These are phyloP conservation scores for Trichomonas vaginalis DNA, from an alignment of 208 protist genomes.

Conservation along the genomic window DNA sequence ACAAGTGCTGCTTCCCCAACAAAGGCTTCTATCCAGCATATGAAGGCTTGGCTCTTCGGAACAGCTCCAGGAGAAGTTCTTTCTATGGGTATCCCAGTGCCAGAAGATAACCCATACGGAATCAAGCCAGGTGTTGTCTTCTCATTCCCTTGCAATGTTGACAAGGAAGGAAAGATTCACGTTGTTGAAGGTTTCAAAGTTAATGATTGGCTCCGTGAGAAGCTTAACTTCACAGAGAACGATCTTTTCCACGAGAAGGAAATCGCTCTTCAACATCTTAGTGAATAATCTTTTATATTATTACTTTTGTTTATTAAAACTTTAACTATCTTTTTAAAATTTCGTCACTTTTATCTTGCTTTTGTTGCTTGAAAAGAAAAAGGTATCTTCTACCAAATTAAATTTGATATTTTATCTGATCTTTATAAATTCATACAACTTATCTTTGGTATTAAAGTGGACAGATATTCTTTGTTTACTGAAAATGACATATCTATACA, in stretches of 20 bases:
- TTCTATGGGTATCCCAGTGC: constrained; percentile 64
- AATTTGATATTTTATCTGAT: too few species aligned
- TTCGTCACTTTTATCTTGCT: too few species aligned
- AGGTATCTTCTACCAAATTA: too few species aligned
- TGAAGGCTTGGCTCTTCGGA: constrained; percentile 51
- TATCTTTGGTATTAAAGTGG: too few species aligned
- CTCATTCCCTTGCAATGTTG: constrained; percentile 37
- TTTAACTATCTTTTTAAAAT: too few species aligned
- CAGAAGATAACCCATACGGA: constrained; percentile 63
- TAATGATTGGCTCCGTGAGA: constrained; percentile 32
- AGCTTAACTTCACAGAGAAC: constrained; percentile 33
- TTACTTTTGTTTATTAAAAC: too few species aligned
- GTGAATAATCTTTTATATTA: too few species aligned
- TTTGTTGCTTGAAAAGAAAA: too few species aligned
- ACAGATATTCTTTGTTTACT: too few species aligned
- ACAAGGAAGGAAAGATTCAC: background rate
- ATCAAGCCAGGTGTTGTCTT: constrained; percentile 65
- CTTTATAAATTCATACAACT: too few species aligned
- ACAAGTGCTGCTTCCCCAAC: constrained; percentile 73
- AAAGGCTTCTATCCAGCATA: constrained; percentile 49
- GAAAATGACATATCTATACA: too few species aligned
- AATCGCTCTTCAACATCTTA: background rate
- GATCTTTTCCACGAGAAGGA: constrained; percentile 34
- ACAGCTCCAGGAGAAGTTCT: constrained; percentile 44
- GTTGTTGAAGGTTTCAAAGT: constrained; percentile 51